Conservation (phyloP, 768 basidiomycete genomes). For the Mycena vulgaris region DNA sequence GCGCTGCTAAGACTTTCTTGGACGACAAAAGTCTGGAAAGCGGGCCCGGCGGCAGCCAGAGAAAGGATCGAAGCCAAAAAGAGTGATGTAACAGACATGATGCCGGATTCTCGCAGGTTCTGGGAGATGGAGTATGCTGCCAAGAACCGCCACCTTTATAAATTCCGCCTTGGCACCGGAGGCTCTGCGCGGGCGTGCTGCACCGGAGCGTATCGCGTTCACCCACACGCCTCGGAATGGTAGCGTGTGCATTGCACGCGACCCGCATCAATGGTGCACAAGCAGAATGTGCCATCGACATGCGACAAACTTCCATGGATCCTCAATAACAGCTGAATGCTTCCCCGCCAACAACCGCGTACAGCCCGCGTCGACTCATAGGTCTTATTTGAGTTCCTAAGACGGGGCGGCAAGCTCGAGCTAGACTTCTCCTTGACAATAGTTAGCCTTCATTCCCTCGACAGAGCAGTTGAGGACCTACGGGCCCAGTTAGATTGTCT, state of each 20-base stretch:
- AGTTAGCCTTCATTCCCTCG: too few relatives aligned
- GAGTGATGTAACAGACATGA: constrained; percentile 18
- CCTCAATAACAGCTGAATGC: too few relatives aligned
- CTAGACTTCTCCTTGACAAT: too few relatives aligned
- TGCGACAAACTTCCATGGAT: neutral
- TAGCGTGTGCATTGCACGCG: neutral
- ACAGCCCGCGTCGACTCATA: too few relatives aligned
- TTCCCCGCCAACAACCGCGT: too few relatives aligned
- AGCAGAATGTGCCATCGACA: neutral
- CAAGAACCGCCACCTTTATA: constrained; percentile 10
- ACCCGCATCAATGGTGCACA: neutral
- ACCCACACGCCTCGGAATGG: neutral
- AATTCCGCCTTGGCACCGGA: neutral
- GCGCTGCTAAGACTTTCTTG: constrained; percentile 36
- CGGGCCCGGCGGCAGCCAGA: constrained; percentile 18
- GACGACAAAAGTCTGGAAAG: constrained; percentile 22
- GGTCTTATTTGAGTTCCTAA: too few relatives aligned
- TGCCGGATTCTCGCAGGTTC: neutral
- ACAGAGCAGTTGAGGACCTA: too few relatives aligned
- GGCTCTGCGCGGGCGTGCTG: too few relatives aligned
- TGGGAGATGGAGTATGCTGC: constrained; percentile 3
- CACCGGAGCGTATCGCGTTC: too few relatives aligned
- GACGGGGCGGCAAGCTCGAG: too few relatives aligned
- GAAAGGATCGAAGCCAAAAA: constrained; percentile 22
- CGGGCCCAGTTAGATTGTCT: too few relatives aligned